Evolutionary conservation across 179 eudicot species (phyloP), one percentile per base, ranked within the genome.

Genomic region (Dionaea muscipula): DNA sequence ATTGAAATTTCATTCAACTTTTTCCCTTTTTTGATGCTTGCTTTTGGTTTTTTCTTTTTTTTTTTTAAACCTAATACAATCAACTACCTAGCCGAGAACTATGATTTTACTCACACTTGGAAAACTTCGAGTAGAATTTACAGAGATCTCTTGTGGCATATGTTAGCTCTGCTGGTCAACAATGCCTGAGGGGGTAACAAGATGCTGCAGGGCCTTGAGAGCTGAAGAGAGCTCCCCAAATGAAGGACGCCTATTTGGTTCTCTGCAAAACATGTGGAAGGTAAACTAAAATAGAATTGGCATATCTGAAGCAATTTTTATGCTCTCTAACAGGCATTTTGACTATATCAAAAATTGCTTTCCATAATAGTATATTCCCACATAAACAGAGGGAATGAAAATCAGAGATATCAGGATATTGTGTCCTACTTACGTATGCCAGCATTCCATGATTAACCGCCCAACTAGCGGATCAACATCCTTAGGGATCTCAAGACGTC

Each of bases 381-480:
- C n/a, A n/a, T n/a, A n/a, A n/a, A n/a, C n/a, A n/a, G n/a, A n/a
- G n/a, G n/a, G 36, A 31, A 31, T 31, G 36, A 31, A 31, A 31
- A 31, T 10, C 10, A 10, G 10, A 10, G 4, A 31, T 10, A 4
- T 10, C 36, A 31, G 36, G 10, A 31, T 4, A 3, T 15, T 3
- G 19, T 17, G 17, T 43, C 3, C 4, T n/a, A 60, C 94, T 64
- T 78, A 91, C 98, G 78, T 76, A 64, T 87, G 98, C 95, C 98
- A 91, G 53, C 98, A 91, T 72, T 91, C 88, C 88, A 75, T 77
- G 57, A 91, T 91, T 38, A 91, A 87, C 61, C 93, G 78, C 36
- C 72, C 95, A 9, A 88, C 99, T 40, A 88, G 64, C 22, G 96
- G 96, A 72, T 93, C 96, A 56, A 93, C 65, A 70, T 93, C 94